Base-by-base conservation (phyloP, 2,329 filamentous ascomycete genomes). In the Tolypocladium amazonense region DNA sequence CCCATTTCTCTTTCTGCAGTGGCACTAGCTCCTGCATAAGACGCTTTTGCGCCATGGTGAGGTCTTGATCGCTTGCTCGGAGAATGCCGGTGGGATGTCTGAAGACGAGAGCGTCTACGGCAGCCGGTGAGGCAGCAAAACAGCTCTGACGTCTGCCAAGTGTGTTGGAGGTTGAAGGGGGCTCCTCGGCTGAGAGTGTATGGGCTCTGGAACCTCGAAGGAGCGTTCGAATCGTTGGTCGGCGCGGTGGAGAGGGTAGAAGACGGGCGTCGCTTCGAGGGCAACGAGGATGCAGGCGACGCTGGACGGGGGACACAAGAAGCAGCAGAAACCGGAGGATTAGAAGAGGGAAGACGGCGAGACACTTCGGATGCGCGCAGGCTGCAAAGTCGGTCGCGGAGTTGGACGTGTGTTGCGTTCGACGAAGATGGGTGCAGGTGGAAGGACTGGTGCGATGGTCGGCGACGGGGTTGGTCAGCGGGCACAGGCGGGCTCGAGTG, bases 1-100 rank as follows among this genome's bases (percentile, higher is more conserved):
- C 88, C 93, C 93, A 99, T 72, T 90, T 91, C 80, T 97, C 92
- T 73, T 94, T 92, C 59, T 85, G 81, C 47, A 97, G 82, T 53
- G 84, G 81, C 73, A 89, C 88, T 77, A 90, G 86, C 79, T 97
- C 93, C 66, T 88, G 88, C 89, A 96, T 91, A 59, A 97, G 81
- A 57, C 95, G 88, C 69, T 90, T 87, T 75, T 92, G 73, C 33
- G 76, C 77, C 77, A 79, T 80, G 63, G 58, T 70, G 63, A 23
- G 15, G 30, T n/a, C 5, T 35, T 12, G 20, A 23, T 9, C 30
- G 50, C 2, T 23, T 37, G 11, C 50, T 30, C 20, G 6, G 27
- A 12, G 27, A 23, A 15, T 2, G 20, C 23, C 12, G 50, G 20
- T 23, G 18, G 20, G 30, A 14, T 35, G 50, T 14, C 20, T 14